Conservation (phyloP, 2,329 filamentous ascomycete genomes). For the Calonectria naviculata region DNA sequence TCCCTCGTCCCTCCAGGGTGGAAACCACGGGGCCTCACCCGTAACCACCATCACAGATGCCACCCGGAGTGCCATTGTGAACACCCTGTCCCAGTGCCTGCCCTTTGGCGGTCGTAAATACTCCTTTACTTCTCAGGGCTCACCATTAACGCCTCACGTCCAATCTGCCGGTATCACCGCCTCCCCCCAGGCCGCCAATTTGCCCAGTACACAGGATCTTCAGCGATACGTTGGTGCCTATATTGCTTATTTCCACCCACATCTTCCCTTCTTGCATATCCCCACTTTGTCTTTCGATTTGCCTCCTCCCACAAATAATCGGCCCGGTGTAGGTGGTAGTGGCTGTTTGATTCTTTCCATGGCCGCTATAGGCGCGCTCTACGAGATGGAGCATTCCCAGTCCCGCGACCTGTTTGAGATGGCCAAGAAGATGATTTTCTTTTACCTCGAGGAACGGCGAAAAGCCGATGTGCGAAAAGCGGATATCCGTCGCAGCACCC, state of each 20-base stretch:
- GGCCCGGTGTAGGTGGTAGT: constrained; percentile 76
- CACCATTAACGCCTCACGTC: constrained; percentile 65
- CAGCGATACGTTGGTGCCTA: constrained; percentile 93
- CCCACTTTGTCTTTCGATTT: constrained; percentile 92
- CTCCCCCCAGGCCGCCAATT: constrained; percentile 63
- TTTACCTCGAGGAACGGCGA: constrained; percentile 90
- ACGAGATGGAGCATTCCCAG: constrained; percentile 83
- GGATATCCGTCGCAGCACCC: constrained; percentile 65
- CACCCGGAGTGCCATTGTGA: constrained; percentile 71
- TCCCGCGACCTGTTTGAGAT: constrained; percentile 91
- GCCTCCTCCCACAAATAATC: constrained; percentile 72
- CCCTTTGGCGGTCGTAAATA: constrained; percentile 72
- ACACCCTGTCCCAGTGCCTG: constrained; percentile 67
- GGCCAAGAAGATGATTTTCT: constrained; percentile 94
- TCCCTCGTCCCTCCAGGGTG: constrained; percentile 77
- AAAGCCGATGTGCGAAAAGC: constrained; percentile 82
- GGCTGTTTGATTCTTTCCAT: constrained; percentile 88
- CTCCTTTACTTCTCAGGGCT: constrained; percentile 66
- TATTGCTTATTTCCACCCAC: constrained; percentile 91
- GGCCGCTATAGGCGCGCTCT: constrained; percentile 83
- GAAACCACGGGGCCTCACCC: constrained; percentile 67
- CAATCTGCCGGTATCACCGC: constrained; percentile 60
- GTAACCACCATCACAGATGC: constrained; percentile 74
- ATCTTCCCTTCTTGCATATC: constrained; percentile 93
- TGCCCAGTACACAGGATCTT: constrained; percentile 86